These are phyloP conservation scores for Amoeboaphelidium protococcarum DNA, from an alignment of 371 early-diverging fungal species.

Conservation along the genomic window DNA sequence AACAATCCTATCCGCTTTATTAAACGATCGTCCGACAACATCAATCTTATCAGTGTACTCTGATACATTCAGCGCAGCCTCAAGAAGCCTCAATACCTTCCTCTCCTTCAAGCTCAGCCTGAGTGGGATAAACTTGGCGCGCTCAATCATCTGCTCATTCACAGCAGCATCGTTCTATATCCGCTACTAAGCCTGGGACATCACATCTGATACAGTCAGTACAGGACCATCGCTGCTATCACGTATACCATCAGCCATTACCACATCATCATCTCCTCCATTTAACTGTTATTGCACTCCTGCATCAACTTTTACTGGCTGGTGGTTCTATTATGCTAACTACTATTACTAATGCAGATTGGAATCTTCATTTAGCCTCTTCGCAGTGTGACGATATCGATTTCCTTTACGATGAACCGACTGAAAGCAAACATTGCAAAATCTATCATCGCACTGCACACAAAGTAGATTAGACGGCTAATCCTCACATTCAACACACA, in stretches of 20 bases:
- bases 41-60: conserved; percentile 82
- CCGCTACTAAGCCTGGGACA: no score
- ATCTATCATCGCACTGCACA: not conserved
- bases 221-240: not conserved
- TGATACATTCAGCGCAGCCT: conserved; percentile 74
- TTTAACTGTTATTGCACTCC: no score
- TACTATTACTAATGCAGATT: no score
- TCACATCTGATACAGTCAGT: no score
- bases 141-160: conserved; percentile 18
- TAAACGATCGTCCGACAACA: conserved; percentile 30
- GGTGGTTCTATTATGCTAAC: no score
- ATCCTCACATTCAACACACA: not conserved
- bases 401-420: not conserved
- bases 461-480: not conserved
- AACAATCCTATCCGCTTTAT: conserved; percentile 66
- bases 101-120: conserved; percentile 61
- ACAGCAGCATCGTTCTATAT: not conserved
- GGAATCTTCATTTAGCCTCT: not conserved
- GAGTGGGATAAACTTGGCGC: conserved; percentile 73
- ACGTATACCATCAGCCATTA: not conserved
- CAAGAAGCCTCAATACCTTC: conserved; percentile 61
- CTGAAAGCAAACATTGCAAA: not conserved
- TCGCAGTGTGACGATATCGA: not conserved
- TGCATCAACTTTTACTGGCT: no score
- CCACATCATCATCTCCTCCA: no score